Base-by-base conservation (phyloP, 371 early-diverging fungal genomes). In the Cokeromyces recurvatus region DNA sequence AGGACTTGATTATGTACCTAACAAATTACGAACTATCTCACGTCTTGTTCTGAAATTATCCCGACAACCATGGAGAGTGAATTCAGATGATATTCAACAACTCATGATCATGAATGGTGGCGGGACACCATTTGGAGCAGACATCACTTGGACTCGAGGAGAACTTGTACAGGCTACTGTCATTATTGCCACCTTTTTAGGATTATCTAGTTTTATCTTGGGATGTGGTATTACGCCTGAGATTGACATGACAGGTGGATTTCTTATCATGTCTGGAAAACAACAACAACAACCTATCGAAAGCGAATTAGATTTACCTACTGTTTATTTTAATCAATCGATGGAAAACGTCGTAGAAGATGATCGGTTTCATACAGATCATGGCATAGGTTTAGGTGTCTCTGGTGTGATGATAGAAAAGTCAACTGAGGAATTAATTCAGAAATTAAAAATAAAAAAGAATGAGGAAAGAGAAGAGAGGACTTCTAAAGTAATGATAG, bases 191-290 rank as follows among this genome's bases (percentile, higher is more conserved):
- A 78, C 80, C 1, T 66, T 78, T 37, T 70, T 84, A 48, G 71
- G 81, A n/a, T 60, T 81, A 27, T 77, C 76, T 43, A 71, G 77
- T 44, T 76, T 80, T 61, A 78, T 75, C 8, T 57, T 84, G 6
- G 73, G 81, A 5, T 82, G 81, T 36, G 85, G 83, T 15, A 76
- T 85, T 21, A 71, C 78, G 1, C 84, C 85, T 0, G 85, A 85
- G 48, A 55, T 80, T 27, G 85, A 85, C 41, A 77, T 77, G 75
- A 68, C 68, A 6, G 82, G 84, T 23, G 85, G 85, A 6, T 68
- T 61, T 39, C n/a, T n/a, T n/a, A n/a, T n/a, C n/a, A 12, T 10
- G 11, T 7, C 29, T 7, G 29, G 29, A 27, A 27, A 27, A 27
- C n/a, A n/a, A n/a, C 29, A 27, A 12, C 10, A 20, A 16, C 12